phyloP scores from a whole-genome alignment of 2,329 filamentous ascomycete genomes.

The Hymenoscyphus fraxineus region DNA sequence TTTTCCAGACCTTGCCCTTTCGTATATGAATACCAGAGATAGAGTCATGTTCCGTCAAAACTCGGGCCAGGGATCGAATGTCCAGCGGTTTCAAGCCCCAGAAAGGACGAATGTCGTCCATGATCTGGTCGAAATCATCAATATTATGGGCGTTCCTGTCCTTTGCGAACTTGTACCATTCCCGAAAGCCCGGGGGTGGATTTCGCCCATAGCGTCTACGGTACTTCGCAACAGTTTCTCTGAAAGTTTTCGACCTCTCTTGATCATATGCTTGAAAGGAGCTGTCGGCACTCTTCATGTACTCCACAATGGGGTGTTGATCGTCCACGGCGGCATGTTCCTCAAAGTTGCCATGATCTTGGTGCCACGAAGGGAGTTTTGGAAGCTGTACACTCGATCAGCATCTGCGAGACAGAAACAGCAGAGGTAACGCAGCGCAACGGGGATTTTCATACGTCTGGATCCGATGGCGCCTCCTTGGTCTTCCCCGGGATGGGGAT shows the following conservation, averaged over 20 bases:
- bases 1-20: slow-evolving; percentile 33
- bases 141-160: slow-evolving; percentile 52
- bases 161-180: slow-evolving; percentile 54
- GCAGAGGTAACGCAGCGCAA: neutral
- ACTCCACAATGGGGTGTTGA: slow-evolving; percentile 31
- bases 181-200: slow-evolving; percentile 60
- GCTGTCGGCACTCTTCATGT: slow-evolving; percentile 35
- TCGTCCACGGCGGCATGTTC: slow-evolving; percentile 28
- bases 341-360: slow-evolving; percentile 27
- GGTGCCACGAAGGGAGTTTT: slow-evolving; percentile 26
- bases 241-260: slow-evolving; percentile 44
- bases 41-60: slow-evolving; percentile 32
- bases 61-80: slow-evolving; percentile 41
- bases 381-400: slow-evolving; percentile 22
- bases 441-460: slow-evolving; percentile 19
- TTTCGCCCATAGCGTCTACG: slow-evolving; percentile 54
- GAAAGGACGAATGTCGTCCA: slow-evolving; percentile 58
- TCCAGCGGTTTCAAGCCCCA: slow-evolving; percentile 44
- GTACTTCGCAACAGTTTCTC: slow-evolving; percentile 52
- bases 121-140: slow-evolving; percentile 62
- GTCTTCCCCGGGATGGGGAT: slow-evolving; percentile 17
- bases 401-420: neutral
- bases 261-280: slow-evolving; percentile 31
- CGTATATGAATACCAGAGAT: slow-evolving; percentile 33
- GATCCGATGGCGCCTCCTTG: slow-evolving; percentile 16